These are phyloP conservation scores for Discostella stelligeroides DNA, from an alignment of 108 stramenopile genomes.

Conservation along the genomic window DNA sequence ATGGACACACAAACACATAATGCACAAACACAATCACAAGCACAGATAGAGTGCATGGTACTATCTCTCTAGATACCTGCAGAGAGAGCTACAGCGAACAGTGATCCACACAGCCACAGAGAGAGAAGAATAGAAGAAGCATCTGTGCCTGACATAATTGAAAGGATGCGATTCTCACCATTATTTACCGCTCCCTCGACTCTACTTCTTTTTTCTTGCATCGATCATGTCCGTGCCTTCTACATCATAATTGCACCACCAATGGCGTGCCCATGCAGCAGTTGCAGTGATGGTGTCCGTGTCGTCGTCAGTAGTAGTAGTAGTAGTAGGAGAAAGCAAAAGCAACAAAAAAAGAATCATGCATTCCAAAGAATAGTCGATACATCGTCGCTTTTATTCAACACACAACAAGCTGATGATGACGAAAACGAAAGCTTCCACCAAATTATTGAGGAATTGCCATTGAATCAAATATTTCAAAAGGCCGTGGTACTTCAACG, in stretches of 20 bases:
- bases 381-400: neutral
- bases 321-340: neutral
- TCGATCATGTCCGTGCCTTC: neutral
- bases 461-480: constrained; percentile 41
- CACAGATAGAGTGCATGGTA: too few species aligned
- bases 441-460: constrained; percentile 20
- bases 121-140: too few species aligned
- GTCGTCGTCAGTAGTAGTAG: too few species aligned
- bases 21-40: too few species aligned
- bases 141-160: too few species aligned
- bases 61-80: too few species aligned
- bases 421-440: neutral
- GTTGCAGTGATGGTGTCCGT: too few species aligned
- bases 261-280: neutral
- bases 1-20: too few species aligned
- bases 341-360: neutral
- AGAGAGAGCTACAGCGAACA: too few species aligned
- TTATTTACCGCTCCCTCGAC: neutral
- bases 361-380: neutral
- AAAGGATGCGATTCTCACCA: neutral
- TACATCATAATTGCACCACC: too few species aligned
- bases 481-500: constrained; percentile 39
- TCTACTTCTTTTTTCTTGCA: neutral
- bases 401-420: neutral
- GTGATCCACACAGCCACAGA: too few species aligned